A percentile compares a stretch with the other conserved stretches of the same genome.
phyloP scores from a whole-genome alignment of 352 stramenopile genomes.

The Phytophthora capsici region DNA sequence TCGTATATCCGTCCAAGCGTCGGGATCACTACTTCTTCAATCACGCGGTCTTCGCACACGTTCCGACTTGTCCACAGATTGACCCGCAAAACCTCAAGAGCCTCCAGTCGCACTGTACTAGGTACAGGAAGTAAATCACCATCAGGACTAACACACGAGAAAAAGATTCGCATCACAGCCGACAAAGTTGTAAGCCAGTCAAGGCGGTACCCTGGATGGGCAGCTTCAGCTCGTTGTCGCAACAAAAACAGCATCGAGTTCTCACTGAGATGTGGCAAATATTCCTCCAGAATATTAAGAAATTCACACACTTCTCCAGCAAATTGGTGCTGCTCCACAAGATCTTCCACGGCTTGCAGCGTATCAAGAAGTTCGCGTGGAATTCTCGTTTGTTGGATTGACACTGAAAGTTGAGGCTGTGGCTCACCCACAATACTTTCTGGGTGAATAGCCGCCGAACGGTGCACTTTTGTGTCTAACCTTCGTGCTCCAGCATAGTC shows the following conservation, averaged over 20 bases:
- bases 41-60: conserved; percentile 84
- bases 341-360: conserved; percentile 73
- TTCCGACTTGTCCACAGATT: conserved; percentile 81
- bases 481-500: conserved; percentile 17
- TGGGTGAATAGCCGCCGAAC: conserved; percentile 18
- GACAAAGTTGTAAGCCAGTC: conserved; percentile 73
- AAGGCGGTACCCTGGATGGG: conserved; percentile 70
- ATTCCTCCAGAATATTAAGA: conserved; percentile 76
- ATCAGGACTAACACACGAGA: conserved; percentile 40
- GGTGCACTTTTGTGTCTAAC: conserved; percentile 14
- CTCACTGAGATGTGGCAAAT: conserved; percentile 71
- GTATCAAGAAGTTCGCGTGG: conserved; percentile 83
- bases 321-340: conserved; percentile 67
- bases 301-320: conserved; percentile 76
- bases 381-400: conserved; percentile 78
- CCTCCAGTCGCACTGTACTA: conserved; percentile 62
- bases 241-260: conserved; percentile 67
- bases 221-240: conserved; percentile 59
- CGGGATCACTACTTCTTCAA: conserved; percentile 85
- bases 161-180: conserved; percentile 68
- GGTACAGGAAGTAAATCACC: conserved; percentile 46
- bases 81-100: conserved; percentile 70
- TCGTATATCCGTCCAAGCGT: conserved; percentile 73
- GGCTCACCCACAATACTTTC: conserved; percentile 18
- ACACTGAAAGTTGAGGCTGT: conserved; percentile 46